These are phyloP conservation scores for Withania somnifera DNA, from an alignment of 305 asterid genomes.

Conservation along the genomic window DNA sequence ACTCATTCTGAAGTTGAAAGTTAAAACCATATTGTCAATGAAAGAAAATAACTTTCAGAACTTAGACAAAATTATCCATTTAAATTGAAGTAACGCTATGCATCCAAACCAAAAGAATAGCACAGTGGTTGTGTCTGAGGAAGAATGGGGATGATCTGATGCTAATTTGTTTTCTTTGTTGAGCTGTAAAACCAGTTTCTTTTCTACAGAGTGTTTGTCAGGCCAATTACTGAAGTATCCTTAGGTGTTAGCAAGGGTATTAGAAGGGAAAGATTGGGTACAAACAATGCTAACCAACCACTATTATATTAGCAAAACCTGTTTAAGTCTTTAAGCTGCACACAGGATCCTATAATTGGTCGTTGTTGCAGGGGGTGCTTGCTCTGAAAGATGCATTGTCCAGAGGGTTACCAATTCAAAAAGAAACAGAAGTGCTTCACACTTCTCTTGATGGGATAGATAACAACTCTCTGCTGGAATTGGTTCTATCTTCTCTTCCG, in stretches of 20 bases:
- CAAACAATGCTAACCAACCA: background rate
- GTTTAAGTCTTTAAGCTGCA: background rate
- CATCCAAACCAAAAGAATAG: background rate
- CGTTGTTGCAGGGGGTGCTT: conserved; percentile 63
- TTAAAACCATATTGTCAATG: background rate
- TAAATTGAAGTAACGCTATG: background rate
- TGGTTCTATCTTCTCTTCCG: conserved; percentile 81
- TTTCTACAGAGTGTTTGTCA: background rate
- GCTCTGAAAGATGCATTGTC: conserved; percentile 84
- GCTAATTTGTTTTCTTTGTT: background rate
- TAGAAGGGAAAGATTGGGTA: background rate
- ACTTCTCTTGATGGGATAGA: conserved; percentile 63
- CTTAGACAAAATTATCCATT: background rate
- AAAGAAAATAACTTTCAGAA: background rate
- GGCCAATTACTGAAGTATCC: background rate
- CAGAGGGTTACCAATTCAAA: conserved; percentile 76
- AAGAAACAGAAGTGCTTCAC: conserved; percentile 61
- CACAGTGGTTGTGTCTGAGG: background rate
- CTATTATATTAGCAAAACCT: background rate
- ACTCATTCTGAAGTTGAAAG: background rate
- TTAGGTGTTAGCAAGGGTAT: background rate
- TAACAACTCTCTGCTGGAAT: conserved; percentile 45
- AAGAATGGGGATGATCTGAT: background rate
- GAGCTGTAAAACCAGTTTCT: background rate
- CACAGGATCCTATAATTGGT: background rate